phyloP scores from a whole-genome alignment of 306 rosid species.

The Cucumis cinereus region DNA sequence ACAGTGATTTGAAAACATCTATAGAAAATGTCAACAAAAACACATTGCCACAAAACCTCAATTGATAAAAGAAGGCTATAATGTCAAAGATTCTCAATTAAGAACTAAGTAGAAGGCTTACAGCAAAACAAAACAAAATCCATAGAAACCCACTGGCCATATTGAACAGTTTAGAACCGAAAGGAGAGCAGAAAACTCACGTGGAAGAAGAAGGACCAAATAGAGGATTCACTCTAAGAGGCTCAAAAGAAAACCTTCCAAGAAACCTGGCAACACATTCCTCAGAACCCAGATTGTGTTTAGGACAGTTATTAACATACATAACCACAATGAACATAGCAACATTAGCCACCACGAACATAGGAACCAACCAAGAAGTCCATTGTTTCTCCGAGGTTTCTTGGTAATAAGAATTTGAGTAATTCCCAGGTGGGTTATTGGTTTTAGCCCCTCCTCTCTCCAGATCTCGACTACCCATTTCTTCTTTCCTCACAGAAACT shows the following conservation, averaged over 20 bases:
- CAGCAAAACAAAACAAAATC: background rate
- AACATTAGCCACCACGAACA: slow-evolving; percentile 11
- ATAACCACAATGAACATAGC: slow-evolving; percentile 12
- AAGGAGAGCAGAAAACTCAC: slow-evolving; percentile 1
- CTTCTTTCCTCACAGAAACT: background rate
- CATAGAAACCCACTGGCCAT: background rate
- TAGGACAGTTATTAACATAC: slow-evolving; percentile 3
- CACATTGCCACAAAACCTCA: background rate
- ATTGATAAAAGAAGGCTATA: background rate
- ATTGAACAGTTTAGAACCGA: background rate
- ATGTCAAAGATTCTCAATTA: background rate
- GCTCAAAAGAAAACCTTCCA: slow-evolving; percentile 9
- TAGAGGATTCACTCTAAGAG: slow-evolving; percentile 7
- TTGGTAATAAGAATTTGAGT: background rate
- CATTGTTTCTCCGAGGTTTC: slow-evolving; percentile 4
- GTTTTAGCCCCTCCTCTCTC: background rate
- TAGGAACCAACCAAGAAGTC: slow-evolving; percentile 13
- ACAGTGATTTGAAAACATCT: background rate
- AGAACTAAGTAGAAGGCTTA: background rate
- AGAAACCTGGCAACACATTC: slow-evolving; percentile 9
- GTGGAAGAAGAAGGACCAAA: slow-evolving; percentile 11
- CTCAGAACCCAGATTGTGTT: background rate
- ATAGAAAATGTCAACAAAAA: background rate
- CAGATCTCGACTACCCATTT: slow-evolving; percentile 10
- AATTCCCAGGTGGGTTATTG: slow-evolving; percentile 1